Evolutionary conservation across 805 yeast genomes (phyloP).

Genomic region (Saccharomycopsis sp.): DNA sequence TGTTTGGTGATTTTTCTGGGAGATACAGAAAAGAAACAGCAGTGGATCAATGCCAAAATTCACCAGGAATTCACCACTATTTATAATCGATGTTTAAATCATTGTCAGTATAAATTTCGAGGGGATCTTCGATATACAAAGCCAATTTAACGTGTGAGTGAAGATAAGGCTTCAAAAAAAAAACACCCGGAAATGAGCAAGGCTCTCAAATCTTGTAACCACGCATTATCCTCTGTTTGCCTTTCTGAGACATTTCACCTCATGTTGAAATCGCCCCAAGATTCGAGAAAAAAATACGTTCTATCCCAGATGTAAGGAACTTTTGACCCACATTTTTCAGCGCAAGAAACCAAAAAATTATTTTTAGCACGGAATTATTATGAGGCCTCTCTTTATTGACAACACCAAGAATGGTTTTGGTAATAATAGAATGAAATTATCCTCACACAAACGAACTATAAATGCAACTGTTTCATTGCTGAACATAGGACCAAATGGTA

Average conservation of each 20-base stretch:
- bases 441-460: neutral
- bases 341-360: neutral
- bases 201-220: neutral
- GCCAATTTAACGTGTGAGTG: neutral
- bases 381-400: neutral
- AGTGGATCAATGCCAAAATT: neutral
- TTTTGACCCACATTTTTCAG: neutral
- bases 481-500: no score
- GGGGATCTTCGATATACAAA: neutral
- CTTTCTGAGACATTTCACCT: no score
- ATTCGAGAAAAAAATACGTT: neutral
- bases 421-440: neutral
- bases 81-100: neutral
- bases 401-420: no score
- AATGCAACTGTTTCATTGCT: neutral
- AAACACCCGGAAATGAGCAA: neutral
- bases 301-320: neutral
- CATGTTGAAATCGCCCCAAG: neutral
- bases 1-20: neutral
- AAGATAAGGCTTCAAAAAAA: neutral
- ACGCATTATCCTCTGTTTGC: neutral
- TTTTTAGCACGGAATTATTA: neutral
- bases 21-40: no score
- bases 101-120: neutral
- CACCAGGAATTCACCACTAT: neutral